Evolutionary conservation across 495 filamentous ascomycete genomes (phyloP), one percentile per base, ranked within the genome.

Genomic region (Polyplosphaeria fusca): DNA sequence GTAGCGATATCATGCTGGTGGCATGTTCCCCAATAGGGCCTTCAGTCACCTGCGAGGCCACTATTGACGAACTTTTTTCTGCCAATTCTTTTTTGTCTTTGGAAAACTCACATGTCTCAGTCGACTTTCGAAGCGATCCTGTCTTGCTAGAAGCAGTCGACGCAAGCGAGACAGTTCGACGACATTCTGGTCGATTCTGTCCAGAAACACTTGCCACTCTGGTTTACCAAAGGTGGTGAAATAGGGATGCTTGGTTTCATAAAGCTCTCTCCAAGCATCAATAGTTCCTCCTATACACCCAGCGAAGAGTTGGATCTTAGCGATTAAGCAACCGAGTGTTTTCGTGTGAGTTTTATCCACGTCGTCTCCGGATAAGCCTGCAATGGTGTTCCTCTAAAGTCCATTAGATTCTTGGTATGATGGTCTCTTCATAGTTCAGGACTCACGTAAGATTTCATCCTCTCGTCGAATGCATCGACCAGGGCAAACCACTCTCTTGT

Each of bases 401-500:
- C 16, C 5, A 38, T 47, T 23, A 35, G 7, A 14, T 35, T 14
- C 7, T 7, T 26, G 44, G 20, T 11, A 2, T 24, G 27, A 48
- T 19, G 9, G 9, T n/a, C 3, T 1, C 16, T 12, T 3, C 26
- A n/a, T 35, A 20, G 16, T 1, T 2, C 12, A 16, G 18, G 5
- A 56, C 52, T 37, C 23, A 56, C 52, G 32, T 56, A 56, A 7
- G 22, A 28, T 40, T 47, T 43, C 41, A 56, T 56, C 2, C 52
- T 41, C 20, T 47, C 32, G n/a, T 56, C 32, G 19, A 56, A 56
- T 1, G 52, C 44, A n/a, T 48, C 43, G 0, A 56, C 35, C 18
- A 56, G 35, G 19, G 28, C 2, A 13, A 43, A 24, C 14, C 22
- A 56, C 23, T 56, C 52, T 24, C 2, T 18, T 3, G 20, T 47